Percentiles rank a stretch among this genome's conserved stretches.
Evolutionary conservation across 352 stramenopile genomes (phyloP).

Genomic region (Blastocystis sp.): DNA sequence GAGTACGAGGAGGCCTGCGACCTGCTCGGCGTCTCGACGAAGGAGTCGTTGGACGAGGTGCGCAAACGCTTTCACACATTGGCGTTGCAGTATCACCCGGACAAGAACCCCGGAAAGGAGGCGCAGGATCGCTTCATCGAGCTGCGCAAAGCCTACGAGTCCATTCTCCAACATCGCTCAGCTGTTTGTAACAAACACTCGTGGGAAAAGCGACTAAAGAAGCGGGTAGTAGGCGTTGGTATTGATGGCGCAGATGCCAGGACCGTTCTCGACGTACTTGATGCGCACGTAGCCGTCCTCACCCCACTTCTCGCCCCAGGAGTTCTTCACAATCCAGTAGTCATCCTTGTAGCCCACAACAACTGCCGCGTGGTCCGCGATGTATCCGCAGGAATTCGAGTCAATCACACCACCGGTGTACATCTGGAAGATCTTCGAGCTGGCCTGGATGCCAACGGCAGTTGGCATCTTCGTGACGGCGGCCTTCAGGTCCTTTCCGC

Average conservation of each 20-base stretch:
- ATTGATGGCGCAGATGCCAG: not conserved
- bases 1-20: conserved; percentile 58
- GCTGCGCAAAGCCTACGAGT: conserved; percentile 58
- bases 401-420: conserved; percentile 43
- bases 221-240: not conserved
- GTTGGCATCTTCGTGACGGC: conserved; percentile 1
- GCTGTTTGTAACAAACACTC: not conserved
- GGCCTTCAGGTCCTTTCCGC: not conserved
- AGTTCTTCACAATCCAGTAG: conserved; percentile 62
- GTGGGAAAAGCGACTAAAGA: not conserved
- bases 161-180: not conserved
- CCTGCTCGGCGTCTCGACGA: conserved; percentile 38
- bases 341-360: conserved; percentile 27
- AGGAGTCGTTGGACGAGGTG: conserved; percentile 32
- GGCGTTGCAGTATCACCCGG: conserved; percentile 46
- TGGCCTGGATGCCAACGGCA: conserved; percentile 15
- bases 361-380: not conserved
- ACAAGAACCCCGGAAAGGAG: conserved; percentile 30
- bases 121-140: conserved; percentile 41
- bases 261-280: not conserved
- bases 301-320: conserved; percentile 47
- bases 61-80: conserved; percentile 42
- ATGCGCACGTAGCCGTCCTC: conserved; percentile 48
- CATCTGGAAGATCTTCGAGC: conserved; percentile 16
- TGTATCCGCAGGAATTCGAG: not conserved